Conservation (phyloP, 2,329 filamentous ascomycete genomes). For the Magnaporthiopsis poae region DNA sequence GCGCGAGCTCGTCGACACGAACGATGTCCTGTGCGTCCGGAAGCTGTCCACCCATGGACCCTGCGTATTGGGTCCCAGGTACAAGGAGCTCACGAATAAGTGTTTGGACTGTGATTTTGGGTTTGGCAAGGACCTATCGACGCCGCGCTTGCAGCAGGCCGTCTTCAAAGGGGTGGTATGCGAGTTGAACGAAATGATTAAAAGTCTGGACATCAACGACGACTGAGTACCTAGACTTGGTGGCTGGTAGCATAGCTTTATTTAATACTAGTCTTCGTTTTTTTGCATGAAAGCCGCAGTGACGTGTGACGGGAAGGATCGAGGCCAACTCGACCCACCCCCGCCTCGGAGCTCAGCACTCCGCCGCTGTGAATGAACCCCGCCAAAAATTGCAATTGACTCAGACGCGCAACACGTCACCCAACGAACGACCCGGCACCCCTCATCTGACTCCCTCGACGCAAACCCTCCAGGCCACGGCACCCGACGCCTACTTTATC, state of each 20-base stretch:
- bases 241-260: neutral
- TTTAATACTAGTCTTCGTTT: neutral
- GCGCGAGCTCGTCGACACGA: conserved; percentile 4
- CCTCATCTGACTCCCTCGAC: neutral
- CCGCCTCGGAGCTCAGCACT: neutral
- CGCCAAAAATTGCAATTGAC: neutral
- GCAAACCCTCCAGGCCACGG: neutral
- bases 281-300: too few species aligned
- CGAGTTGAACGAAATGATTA: neutral
- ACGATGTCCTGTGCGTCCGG: conserved; percentile 9
- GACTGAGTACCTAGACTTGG: neutral
- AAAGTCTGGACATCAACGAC: neutral
- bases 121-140: conserved; percentile 12
- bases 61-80: conserved; percentile 6
- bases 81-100: conserved; percentile 11
- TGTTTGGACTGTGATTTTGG: conserved; percentile 13
- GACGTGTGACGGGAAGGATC: neutral
- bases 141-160: neutral
- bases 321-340: neutral
- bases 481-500: too few species aligned
- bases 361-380: neutral
- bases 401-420: neutral
- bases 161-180: neutral
- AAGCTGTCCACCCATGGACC: neutral
- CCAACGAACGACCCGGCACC: too few species aligned